A percentile compares a stretch with the other conserved stretches of the same genome.
These are phyloP conservation scores for Ustilago bromivora DNA, from an alignment of 1,284 basidiomycete species.

Conservation along the genomic window DNA sequence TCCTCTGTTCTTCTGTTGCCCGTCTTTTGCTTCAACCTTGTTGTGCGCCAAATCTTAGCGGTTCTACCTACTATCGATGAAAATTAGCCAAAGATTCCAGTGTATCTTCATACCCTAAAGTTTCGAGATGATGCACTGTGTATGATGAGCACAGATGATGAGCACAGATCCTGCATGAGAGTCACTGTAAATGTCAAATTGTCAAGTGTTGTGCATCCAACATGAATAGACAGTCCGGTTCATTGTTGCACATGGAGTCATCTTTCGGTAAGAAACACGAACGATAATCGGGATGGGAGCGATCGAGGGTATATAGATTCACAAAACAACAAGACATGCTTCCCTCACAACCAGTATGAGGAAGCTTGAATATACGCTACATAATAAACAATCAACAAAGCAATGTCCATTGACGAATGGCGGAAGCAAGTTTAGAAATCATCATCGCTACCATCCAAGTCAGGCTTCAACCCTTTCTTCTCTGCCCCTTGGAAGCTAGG, in stretches of 20 bases:
- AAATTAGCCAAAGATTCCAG: background rate
- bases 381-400: background rate
- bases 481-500: background rate
- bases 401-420: background rate
- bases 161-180: too few species aligned
- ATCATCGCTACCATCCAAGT: slow-evolving; percentile 22
- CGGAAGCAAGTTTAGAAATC: slow-evolving; percentile 11
- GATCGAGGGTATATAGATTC: background rate
- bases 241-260: too few species aligned
- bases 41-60: background rate
- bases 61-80: background rate
- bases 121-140: background rate
- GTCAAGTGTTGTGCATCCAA: too few species aligned
- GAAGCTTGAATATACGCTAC: background rate
- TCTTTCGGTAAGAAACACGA: too few species aligned
- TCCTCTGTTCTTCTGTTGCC: background rate
- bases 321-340: background rate
- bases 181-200: too few species aligned
- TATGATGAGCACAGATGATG: too few species aligned
- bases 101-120: background rate
- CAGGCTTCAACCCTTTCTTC: background rate
- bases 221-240: too few species aligned
- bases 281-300: too few species aligned
- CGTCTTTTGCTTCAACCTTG: background rate
- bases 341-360: background rate